A percentile compares a stretch with the other conserved stretches of the same genome.
Conservation (phyloP, 306 rosid genomes). For the Cyclanthera cordifolia region DNA sequence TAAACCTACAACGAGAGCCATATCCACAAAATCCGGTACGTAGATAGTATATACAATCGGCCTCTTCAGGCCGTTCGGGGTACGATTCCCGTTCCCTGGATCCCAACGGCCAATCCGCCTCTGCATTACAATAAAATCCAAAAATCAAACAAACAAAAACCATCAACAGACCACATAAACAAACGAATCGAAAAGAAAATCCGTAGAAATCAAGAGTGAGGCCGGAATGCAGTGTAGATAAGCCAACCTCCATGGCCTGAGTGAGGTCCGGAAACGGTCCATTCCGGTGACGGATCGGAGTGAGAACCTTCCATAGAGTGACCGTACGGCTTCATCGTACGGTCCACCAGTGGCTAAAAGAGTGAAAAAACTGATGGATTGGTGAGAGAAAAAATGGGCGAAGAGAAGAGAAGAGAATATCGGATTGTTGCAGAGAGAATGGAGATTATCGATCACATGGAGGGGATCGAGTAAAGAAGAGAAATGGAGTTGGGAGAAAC, state of each 20-base stretch:
- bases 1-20: conserved; percentile 89
- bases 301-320: conserved; percentile 49
- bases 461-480: conserved; percentile 21
- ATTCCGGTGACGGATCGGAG: conserved; percentile 82
- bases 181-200: conserved; percentile 22
- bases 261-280: conserved; percentile 46
- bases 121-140: conserved; percentile 38
- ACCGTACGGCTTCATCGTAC: conserved; percentile 90
- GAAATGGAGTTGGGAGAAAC: conserved; percentile 12
- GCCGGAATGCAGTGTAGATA: conserved; percentile 30
- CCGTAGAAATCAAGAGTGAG: conserved; percentile 17
- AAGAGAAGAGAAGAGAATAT: conserved; percentile 14
- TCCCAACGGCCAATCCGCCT: conserved; percentile 50
- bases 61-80: conserved; percentile 79
- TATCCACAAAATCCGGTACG: conserved; percentile 85
- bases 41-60: conserved; percentile 75
- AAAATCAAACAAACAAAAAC: too few relatives aligned
- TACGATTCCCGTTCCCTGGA: conserved; percentile 63
- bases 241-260: conserved; percentile 46
- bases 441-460: conserved; percentile 54
- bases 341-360: too few relatives aligned
- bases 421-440: conserved; percentile 18
- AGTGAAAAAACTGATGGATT: conserved; percentile 10
- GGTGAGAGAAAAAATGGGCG: too few relatives aligned
- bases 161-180: conserved; percentile 17